phyloP scores from a whole-genome alignment of 495 filamentous ascomycete genomes.

The Neurospora sp. region DNA sequence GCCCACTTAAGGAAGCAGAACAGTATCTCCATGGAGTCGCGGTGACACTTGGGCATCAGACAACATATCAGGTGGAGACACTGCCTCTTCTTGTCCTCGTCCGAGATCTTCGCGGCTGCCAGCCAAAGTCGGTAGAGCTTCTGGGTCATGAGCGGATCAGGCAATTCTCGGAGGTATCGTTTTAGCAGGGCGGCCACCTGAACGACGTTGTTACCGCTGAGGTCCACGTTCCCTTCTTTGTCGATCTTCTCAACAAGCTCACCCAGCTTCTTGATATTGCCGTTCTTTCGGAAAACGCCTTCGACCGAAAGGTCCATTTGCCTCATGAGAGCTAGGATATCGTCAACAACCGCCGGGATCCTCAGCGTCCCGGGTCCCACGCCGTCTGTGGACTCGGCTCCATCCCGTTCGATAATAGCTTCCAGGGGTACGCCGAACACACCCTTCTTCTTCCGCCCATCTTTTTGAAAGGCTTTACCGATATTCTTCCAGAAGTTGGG shows the following conservation, averaged over 20 bases:
- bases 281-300: constrained; percentile 98
- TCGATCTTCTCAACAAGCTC: constrained; percentile 79
- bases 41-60: constrained; percentile 82
- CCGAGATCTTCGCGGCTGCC: constrained; percentile 77
- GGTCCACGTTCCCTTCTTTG: constrained; percentile 66
- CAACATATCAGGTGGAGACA: constrained; percentile 90
- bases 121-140: constrained; percentile 91
- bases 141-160: constrained; percentile 88
- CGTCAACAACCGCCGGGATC: constrained; percentile 83
- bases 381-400: constrained; percentile 90
- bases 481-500: constrained; percentile 93
- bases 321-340: constrained; percentile 84
- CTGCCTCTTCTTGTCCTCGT: constrained; percentile 70
- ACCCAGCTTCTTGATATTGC: constrained; percentile 84
- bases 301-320: constrained; percentile 99
- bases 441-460: constrained; percentile 82
- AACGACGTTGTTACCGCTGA: constrained; percentile 76
- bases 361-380: constrained; percentile 84
- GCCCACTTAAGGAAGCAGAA: constrained; percentile 98
- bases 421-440: constrained; percentile 85
- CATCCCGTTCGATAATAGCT: constrained; percentile 80
- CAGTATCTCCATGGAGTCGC: constrained; percentile 89
- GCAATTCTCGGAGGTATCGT: constrained; percentile 89
- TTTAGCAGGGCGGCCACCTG: constrained; percentile 92
- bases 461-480: constrained; percentile 87